Evolutionary conservation across 306 rosid genomes (phyloP).

Genomic region (Inga laurina): DNA sequence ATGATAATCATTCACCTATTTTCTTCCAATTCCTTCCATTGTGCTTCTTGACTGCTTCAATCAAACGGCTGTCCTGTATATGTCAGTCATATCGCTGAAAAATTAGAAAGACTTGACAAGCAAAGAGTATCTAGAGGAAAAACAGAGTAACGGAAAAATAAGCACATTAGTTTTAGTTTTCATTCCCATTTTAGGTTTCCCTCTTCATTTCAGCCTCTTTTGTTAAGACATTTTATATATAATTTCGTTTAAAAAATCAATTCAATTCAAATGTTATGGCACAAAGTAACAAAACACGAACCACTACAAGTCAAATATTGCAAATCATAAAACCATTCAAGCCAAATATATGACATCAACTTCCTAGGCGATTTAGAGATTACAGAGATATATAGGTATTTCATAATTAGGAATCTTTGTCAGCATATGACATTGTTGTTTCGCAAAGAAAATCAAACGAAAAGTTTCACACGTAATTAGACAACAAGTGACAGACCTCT

Average conservation of each 20-base stretch:
- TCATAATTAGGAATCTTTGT: background rate
- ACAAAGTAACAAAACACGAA: background rate
- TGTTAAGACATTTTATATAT: background rate
- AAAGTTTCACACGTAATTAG: constrained; percentile 8
- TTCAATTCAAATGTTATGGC: background rate
- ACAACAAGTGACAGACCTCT: constrained; percentile 43
- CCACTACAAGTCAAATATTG: background rate
- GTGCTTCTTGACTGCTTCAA: constrained; percentile 48
- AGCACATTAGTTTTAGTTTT: background rate
- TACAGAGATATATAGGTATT: no score
- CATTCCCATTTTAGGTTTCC: background rate
- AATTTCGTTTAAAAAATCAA: background rate
- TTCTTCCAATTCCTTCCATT: constrained; percentile 54
- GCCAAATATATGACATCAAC: background rate
- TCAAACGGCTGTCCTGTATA: constrained; percentile 58
- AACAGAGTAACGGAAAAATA: background rate
- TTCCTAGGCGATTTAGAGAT: background rate
- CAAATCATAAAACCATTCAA: background rate
- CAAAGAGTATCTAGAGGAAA: background rate
- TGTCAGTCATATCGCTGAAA: constrained; percentile 23
- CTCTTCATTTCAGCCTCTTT: background rate
- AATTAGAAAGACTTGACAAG: constrained; percentile 9
- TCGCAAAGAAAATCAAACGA: background rate
- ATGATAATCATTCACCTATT: constrained; percentile 43
- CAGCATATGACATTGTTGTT: background rate